A percentile compares a stretch with the other conserved stretches of the same genome.
Conservation (phyloP, 768 basidiomycete species). For the Punctularia strigosozonata region DNA sequence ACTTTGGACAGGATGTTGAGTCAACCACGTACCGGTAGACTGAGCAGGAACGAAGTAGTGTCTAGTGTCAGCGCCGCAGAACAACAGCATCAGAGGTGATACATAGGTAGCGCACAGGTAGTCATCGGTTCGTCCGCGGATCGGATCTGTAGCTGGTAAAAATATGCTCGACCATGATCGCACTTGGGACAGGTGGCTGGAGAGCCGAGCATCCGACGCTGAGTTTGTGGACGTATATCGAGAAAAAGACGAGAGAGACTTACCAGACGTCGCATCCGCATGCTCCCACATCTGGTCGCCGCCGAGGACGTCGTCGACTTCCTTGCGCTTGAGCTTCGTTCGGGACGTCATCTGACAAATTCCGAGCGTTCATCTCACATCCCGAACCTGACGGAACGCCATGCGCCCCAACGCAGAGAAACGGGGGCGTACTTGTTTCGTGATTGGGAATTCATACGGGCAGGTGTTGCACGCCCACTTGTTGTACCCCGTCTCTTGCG, state of each 20-base stretch:
- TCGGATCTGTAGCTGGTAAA: conserved; percentile 91
- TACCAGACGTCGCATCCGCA: conserved; percentile 79
- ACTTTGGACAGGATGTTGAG: background rate
- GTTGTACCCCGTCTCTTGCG: conserved; percentile 68
- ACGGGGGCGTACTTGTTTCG: conserved; percentile 49
- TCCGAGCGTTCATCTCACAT: too few relatives aligned
- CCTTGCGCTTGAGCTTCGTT: conserved; percentile 76
- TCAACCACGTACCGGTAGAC: conserved; percentile 44
- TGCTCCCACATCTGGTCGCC: conserved; percentile 92
- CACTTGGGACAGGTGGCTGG: conserved; percentile 63
- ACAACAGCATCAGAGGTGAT: conserved; percentile 5
- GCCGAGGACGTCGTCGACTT: conserved; percentile 91
- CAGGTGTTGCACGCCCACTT: conserved; percentile 93
- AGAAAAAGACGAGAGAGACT: conserved; percentile 20
- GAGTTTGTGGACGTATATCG: too few relatives aligned
- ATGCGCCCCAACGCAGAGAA: conserved; percentile 5
- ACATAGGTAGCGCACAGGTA: conserved; percentile 20
- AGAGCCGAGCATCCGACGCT: conserved; percentile 24
- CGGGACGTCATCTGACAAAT: conserved; percentile 97
- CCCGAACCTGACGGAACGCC: too few relatives aligned
- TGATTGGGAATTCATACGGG: conserved; percentile 90
- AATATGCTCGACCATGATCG: conserved; percentile 79
- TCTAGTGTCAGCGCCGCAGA: background rate
- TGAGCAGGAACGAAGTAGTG: conserved; percentile 13
- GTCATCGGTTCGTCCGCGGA: conserved; percentile 93